Conservation (phyloP, 495 filamentous ascomycete genomes). For the Xylaria flabelliformis region DNA sequence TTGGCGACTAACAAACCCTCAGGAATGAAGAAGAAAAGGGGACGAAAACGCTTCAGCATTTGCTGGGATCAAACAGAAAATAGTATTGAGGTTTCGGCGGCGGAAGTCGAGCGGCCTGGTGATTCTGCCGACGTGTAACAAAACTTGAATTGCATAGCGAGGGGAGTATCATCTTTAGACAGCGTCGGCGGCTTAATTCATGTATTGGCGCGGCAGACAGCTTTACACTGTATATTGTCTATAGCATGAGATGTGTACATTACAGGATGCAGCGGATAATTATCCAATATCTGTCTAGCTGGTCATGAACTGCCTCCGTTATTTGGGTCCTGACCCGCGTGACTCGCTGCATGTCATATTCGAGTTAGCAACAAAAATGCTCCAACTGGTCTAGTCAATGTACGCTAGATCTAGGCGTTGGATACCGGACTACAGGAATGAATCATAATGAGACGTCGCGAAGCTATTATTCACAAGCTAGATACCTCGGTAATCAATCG, state of each 20-base stretch:
- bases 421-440: background rate
- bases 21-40: constrained; percentile 40
- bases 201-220: background rate
- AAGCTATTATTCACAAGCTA: background rate
- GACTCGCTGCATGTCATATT: too few relatives aligned
- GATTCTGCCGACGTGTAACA: constrained; percentile 28
- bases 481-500: background rate
- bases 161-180: constrained; percentile 30
- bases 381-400: too few relatives aligned
- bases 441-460: background rate
- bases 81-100: background rate
- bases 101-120: constrained; percentile 1
- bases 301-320: background rate
- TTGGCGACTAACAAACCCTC: constrained; percentile 20
- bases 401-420: background rate
- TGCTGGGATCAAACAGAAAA: constrained; percentile 30
- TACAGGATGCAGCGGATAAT: background rate
- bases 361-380: too few relatives aligned
- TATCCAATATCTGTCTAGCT: background rate
- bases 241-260: background rate
- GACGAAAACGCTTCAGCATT: constrained; percentile 35
- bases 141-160: constrained; percentile 33
- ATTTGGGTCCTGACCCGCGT: background rate
- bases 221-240: background rate
- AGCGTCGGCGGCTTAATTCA: constrained; percentile 4